Evolutionary conservation across 352 stramenopile species (phyloP), one percentile per base, ranked within the genome.

Genomic region (Globisporangium ultimum): DNA sequence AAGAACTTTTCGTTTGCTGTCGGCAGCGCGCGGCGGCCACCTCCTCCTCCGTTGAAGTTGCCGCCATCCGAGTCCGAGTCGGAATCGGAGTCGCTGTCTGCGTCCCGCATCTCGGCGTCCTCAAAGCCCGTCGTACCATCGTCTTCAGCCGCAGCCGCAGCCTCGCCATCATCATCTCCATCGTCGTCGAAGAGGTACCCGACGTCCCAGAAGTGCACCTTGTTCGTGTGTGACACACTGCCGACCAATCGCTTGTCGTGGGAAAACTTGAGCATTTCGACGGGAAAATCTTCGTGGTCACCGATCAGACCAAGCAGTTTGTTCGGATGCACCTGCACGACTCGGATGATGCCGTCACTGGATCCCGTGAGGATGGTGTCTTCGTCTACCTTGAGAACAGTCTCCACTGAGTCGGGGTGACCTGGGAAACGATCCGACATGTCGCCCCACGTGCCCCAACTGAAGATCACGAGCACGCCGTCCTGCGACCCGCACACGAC

Each of bases 341-440:
- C 91, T 40, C 85, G 81, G 59, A 99, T 87, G 54, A 98, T 90
- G 11, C 96, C 96, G 69, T 99, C 96, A 53, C 89, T 98, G 17
- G 91, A 98, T 40, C 96, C 97, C 3, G 97, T 98, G 32, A 98
- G 76, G 11, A 99, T 63, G 3, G 96, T 99, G 70, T 98, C 94
- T 72, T 99, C 96, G 61, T 99, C 96, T 50, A 99, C 81, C 68
- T 98, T 98, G 1, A 98, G 70, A 11, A 99, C 64, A 1, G 92
- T 79, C 59, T 99, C 96, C 32, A 99, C 89, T 22, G 87, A 97
- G 36, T 97, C 80, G 2, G 96, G 96, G 74, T 99, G 96, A 6
- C 87, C 94, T 1, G 93, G 91, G 62, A 98, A 98, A 6, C 96
- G 87, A 75, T 98, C 96, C 45, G 86, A 97, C 68, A 98, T 97